A percentile compares a stretch with the other conserved stretches of the same genome.
Evolutionary conservation across 2,329 filamentous ascomycete genomes (phyloP).

Genomic region (Pseudogymnoascus destructans): DNA sequence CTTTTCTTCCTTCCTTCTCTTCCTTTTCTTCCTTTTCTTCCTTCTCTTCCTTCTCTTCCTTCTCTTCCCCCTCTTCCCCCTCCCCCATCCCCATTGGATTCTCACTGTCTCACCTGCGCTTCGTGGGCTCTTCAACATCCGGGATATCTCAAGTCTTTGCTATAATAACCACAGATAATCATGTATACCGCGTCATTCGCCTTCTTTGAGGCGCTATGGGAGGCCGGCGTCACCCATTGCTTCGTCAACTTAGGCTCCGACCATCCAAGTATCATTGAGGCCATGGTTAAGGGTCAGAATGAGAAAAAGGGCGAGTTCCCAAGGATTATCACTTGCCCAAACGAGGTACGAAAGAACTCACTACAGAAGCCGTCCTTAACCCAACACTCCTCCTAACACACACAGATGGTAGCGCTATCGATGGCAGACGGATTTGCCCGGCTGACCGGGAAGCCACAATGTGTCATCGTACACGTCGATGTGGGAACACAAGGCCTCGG

Average conservation of each 20-base stretch:
- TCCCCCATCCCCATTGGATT: neutral
- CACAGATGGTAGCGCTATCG: slow-evolving; percentile 58
- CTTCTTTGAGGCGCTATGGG: slow-evolving; percentile 62
- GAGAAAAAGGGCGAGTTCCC: slow-evolving; percentile 50
- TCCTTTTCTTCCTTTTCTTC: neutral
- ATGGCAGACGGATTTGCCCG: slow-evolving; percentile 66
- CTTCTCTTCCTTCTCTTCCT: neutral
- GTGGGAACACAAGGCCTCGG: slow-evolving; percentile 65
- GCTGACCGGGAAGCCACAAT: slow-evolving; percentile 52
- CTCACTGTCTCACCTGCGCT: neutral
- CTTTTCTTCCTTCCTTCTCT: neutral
- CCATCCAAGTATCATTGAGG: slow-evolving; percentile 58
- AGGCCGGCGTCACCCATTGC: slow-evolving; percentile 40
- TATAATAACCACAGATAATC: neutral
- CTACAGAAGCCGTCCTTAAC: neutral
- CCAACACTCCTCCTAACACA: neutral
- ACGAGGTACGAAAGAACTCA: slow-evolving; percentile 38
- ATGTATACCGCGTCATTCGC: slow-evolving; percentile 54
- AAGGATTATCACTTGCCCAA: slow-evolving; percentile 56
- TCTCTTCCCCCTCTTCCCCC: neutral
- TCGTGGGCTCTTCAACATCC: neutral
- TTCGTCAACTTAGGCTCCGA: slow-evolving; percentile 51
- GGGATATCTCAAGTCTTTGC: neutral
- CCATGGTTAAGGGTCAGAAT: slow-evolving; percentile 58
- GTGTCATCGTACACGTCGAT: slow-evolving; percentile 61